phyloP scores from a whole-genome alignment of 1,139 yeast genomes.

The Saccharomyces hybrid region DNA sequence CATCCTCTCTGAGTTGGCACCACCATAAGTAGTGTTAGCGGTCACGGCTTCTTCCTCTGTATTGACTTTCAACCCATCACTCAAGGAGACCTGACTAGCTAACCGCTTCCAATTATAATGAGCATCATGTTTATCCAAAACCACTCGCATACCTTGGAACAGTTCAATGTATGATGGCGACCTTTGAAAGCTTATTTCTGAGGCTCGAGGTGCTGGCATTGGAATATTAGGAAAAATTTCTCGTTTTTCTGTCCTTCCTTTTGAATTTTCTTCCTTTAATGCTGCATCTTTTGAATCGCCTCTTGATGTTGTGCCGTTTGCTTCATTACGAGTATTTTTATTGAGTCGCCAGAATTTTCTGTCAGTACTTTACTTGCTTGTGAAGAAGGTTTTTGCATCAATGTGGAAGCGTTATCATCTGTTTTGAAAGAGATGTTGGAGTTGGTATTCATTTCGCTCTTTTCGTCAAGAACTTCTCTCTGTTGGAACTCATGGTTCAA shows the following conservation, averaged over 20 bases:
- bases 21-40: background rate
- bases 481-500: background rate
- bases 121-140: slow-evolving; percentile 29
- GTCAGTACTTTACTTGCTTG: background rate
- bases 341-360: background rate
- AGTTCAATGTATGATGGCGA: slow-evolving; percentile 28
- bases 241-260: background rate
- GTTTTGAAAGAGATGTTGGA: background rate
- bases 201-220: background rate
- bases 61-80: slow-evolving; percentile 8
- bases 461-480: background rate
- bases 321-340: background rate
- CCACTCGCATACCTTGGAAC: slow-evolving; percentile 27
- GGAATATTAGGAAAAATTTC: slow-evolving; percentile 1
- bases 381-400: background rate
- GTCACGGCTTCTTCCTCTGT: background rate
- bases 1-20: background rate
- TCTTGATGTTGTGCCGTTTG: background rate
- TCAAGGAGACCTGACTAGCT: slow-evolving; percentile 20
- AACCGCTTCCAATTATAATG: slow-evolving; percentile 28
- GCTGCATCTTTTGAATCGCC: background rate
- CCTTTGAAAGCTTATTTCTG: slow-evolving; percentile 11
- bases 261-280: background rate
- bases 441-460: background rate
- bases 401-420: background rate